phyloP scores from a whole-genome alignment of 1,284 basidiomycete genomes.

The Pseudozyma thailandica region DNA sequence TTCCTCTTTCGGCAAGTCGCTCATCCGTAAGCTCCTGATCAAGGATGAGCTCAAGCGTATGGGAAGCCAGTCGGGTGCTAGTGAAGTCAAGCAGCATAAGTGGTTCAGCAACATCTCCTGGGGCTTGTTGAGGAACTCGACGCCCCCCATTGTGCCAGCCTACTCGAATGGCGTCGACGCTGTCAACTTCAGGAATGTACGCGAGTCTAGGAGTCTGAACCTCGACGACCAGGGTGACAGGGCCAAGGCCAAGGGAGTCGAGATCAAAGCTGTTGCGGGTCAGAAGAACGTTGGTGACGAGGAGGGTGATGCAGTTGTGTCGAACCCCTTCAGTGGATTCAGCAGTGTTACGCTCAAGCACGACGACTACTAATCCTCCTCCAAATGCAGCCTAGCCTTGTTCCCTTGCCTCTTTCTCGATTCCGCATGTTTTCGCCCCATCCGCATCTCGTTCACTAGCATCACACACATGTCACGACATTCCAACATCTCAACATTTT shows the following conservation, averaged over 20 bases:
- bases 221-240: conserved; percentile 73
- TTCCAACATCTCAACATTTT: not conserved
- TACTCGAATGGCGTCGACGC: conserved; percentile 83
- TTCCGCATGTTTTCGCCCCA: not conserved
- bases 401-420: not conserved
- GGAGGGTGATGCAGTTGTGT: conserved; percentile 63
- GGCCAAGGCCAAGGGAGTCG: conserved; percentile 71
- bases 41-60: conserved; percentile 91
- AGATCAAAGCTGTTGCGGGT: conserved; percentile 58
- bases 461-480: not conserved
- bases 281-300: conserved; percentile 61
- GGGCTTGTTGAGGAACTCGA: conserved; percentile 91
- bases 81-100: conserved; percentile 98
- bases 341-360: conserved; percentile 58
- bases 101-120: conserved; percentile 98
- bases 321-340: conserved; percentile 64
- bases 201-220: conserved; percentile 89
- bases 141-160: conserved; percentile 90
- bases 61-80: conserved; percentile 91
- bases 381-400: not conserved
- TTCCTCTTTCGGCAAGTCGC: conserved; percentile 81
- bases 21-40: conserved; percentile 86
- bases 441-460: not conserved
- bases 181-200: conserved; percentile 88
- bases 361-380: conserved; percentile 43